These are phyloP conservation scores for Penicillium fimorum DNA, from an alignment of 495 filamentous ascomycete species.

Conservation along the genomic window DNA sequence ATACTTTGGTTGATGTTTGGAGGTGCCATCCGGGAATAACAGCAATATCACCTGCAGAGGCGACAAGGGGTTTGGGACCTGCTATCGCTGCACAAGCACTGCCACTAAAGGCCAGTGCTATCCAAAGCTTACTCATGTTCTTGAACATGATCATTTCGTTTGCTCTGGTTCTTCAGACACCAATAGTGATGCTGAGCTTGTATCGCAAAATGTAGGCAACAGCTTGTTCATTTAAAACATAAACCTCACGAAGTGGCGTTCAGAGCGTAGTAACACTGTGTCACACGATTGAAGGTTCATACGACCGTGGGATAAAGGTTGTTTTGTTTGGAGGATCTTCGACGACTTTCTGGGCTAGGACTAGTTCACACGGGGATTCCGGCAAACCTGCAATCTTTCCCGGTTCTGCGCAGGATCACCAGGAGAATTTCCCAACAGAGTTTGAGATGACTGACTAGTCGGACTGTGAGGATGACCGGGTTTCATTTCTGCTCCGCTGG, in stretches of 20 bases:
- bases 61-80: conserved; percentile 13
- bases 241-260: not conserved
- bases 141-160: conserved; percentile 2
- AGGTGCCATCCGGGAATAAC: conserved; percentile 57
- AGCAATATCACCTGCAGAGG: conserved; percentile 30
- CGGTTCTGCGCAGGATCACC: not conserved
- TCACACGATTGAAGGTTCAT: not conserved
- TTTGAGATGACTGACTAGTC: not conserved
- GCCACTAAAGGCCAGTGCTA: conserved; percentile 4
- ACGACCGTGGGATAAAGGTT: conserved; percentile 4
- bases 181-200: not conserved
- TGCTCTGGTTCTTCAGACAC: not conserved
- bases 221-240: not conserved
- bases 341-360: conserved; percentile 1
- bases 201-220: not conserved
- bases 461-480: not conserved
- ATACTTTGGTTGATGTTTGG: conserved; percentile 43
- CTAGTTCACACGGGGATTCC: conserved; percentile 2
- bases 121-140: not conserved
- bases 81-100: not conserved
- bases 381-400: not conserved
- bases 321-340: not conserved
- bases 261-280: not conserved
- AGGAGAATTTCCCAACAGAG: not conserved
- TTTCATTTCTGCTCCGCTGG: not conserved